Conservation (phyloP, 306 rosid species). For the apple (Malus domestica) region DNA sequence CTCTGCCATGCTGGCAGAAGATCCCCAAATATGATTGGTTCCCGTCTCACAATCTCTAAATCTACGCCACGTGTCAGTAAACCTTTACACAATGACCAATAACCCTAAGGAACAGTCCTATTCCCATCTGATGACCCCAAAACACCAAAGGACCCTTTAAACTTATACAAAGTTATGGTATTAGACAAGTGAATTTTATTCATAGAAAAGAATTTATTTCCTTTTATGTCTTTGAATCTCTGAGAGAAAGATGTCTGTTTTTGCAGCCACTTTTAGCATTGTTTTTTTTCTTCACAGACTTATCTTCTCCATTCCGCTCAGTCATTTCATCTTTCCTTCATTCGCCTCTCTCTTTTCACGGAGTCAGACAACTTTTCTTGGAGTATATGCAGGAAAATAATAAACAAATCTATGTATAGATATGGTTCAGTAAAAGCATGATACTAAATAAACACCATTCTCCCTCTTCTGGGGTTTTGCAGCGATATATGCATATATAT, state of each 20-base stretch:
- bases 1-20: conserved; percentile 30
- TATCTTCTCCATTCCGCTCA: neutral
- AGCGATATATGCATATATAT: neutral
- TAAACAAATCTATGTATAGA: neutral
- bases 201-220: conserved; percentile 13
- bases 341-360: neutral
- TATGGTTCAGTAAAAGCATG: neutral
- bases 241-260: conserved; percentile 16
- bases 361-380: neutral
- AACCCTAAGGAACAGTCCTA: neutral
- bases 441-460: neutral
- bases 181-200: neutral
- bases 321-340: conserved; percentile 6
- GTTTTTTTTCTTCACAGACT: neutral
- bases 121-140: conserved; percentile 7
- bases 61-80: neutral
- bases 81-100: conserved; percentile 15
- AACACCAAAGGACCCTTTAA: neutral
- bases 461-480: neutral
- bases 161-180: neutral
- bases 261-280: conserved; percentile 4
- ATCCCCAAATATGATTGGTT: conserved; percentile 28
- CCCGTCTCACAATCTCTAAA: neutral
- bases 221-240: conserved; percentile 14
- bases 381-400: neutral